Evolutionary conservation across 306 rosid genomes (phyloP).

Genomic region (Prunus fruticosa): DNA sequence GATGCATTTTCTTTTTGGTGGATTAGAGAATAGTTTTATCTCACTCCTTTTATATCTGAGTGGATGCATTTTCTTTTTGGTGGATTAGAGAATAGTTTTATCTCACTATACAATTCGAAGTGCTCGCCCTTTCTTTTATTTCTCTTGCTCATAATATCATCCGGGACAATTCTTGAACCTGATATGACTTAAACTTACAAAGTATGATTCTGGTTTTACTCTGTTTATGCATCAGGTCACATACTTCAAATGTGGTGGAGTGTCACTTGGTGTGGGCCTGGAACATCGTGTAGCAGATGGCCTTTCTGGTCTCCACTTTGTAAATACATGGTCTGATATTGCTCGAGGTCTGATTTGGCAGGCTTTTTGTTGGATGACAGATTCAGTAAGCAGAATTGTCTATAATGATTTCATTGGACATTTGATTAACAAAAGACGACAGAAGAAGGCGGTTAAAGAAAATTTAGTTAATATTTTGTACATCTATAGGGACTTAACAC

Average conservation of each 20-base stretch:
- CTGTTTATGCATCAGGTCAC: conserved; percentile 79
- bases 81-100: too few relatives aligned
- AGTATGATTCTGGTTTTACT: too few relatives aligned
- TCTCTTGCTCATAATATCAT: too few relatives aligned
- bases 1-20: too few relatives aligned
- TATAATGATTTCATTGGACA: not conserved
- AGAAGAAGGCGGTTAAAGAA: not conserved
- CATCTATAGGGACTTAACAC: not conserved
- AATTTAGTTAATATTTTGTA: not conserved
- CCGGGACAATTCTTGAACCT: too few relatives aligned
- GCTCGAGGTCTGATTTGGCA: conserved; percentile 47
- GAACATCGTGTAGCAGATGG: conserved; percentile 73
- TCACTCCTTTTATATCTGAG: too few relatives aligned
- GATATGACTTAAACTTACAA: too few relatives aligned
- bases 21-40: too few relatives aligned
- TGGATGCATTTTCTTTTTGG: too few relatives aligned
- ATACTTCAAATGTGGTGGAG: conserved; percentile 73
- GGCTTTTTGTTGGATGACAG: not conserved
- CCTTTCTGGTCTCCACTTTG: conserved; percentile 65
- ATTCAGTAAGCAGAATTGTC: not conserved
- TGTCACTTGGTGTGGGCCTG: conserved; percentile 72
- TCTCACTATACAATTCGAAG: too few relatives aligned
- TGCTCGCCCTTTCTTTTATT: too few relatives aligned
- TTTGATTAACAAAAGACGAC: not conserved
- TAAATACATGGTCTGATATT: conserved; percentile 20